Evolutionary conservation across 176 grass and related monocot species (phyloP).

Genomic region (Carex parvula): DNA sequence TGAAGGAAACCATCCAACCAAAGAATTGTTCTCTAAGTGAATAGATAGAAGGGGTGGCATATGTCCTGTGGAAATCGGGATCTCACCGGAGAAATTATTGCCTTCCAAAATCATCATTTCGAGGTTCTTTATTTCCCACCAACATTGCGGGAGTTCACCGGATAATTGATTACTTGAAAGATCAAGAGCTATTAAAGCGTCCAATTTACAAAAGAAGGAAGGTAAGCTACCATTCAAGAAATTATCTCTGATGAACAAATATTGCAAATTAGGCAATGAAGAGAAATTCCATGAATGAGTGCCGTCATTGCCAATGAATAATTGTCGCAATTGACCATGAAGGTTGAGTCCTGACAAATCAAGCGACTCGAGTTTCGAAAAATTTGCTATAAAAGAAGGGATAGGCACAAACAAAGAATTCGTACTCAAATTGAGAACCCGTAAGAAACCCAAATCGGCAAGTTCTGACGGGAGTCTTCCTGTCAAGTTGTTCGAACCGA

Average conservation of each 20-base stretch:
- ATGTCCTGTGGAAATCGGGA: slow-evolving; percentile 19
- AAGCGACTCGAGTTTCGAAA: slow-evolving; percentile 14
- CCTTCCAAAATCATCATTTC: slow-evolving; percentile 55
- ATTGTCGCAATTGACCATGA: slow-evolving; percentile 13
- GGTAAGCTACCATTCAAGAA: slow-evolving; percentile 37
- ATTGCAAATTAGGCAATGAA: slow-evolving; percentile 14
- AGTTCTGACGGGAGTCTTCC: slow-evolving; percentile 22
- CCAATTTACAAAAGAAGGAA: slow-evolving; percentile 45
- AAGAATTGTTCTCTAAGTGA: slow-evolving; percentile 48
- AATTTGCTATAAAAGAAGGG: slow-evolving; percentile 26
- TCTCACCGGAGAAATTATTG: slow-evolving; percentile 52
- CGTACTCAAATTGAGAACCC: slow-evolving; percentile 18
- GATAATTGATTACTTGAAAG: slow-evolving; percentile 67
- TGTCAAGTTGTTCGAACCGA: slow-evolving; percentile 25
- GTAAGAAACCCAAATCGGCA: slow-evolving; percentile 17
- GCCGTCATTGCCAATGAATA: slow-evolving; percentile 9
- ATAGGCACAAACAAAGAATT: slow-evolving; percentile 25
- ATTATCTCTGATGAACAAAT: slow-evolving; percentile 25
- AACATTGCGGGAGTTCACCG: slow-evolving; percentile 48
- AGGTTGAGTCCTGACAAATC: slow-evolving; percentile 33
- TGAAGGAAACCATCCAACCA: slow-evolving; percentile 37
- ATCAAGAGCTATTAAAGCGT: slow-evolving; percentile 46
- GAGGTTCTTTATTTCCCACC: slow-evolving; percentile 38
- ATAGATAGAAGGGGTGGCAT: slow-evolving; percentile 43
- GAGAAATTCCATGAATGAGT: background rate